These are phyloP conservation scores for Mortierella claussenii DNA, from an alignment of 192 early-diverging fungal genomes.

Conservation along the genomic window DNA sequence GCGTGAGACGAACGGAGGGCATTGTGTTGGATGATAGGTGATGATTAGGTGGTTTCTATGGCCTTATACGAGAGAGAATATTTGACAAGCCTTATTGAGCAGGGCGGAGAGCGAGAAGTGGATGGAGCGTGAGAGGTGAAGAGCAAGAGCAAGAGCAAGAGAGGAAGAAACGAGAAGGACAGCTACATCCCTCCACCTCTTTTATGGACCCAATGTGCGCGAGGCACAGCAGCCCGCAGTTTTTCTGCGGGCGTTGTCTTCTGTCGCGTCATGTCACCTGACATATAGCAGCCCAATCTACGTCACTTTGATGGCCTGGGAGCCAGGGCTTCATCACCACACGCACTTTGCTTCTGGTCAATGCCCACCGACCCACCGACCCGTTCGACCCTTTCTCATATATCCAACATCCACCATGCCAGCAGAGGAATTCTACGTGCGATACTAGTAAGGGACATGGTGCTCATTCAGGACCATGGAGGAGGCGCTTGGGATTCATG, in stretches of 20 bases:
- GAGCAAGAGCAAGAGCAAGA: neutral
- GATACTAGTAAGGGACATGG: constrained; percentile 56
- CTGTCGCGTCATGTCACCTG: neutral
- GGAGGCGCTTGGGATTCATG: no score
- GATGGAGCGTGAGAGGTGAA: no score
- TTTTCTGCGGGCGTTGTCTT: neutral
- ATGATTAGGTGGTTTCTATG: no score
- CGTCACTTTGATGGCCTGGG: no score
- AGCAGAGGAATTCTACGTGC: constrained; percentile 54
- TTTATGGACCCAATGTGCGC: neutral
- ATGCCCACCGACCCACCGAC: no score
- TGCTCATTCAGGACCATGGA: no score
- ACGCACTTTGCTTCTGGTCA: no score
- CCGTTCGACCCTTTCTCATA: no score
- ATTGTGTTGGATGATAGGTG: constrained; percentile 14
- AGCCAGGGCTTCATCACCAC: no score
- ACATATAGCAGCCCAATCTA: neutral
- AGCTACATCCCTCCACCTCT: neutral
- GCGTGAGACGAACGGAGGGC: constrained; percentile 59
- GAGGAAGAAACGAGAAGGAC: neutral
- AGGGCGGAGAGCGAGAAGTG: no score
- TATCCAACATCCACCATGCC: constrained; percentile 28
- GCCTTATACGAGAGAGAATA: neutral
- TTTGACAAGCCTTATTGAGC: no score
- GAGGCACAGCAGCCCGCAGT: neutral